These are phyloP conservation scores for Yamadazyma sp. DNA, from an alignment of 1,139 yeast genomes.

Conservation along the genomic window DNA sequence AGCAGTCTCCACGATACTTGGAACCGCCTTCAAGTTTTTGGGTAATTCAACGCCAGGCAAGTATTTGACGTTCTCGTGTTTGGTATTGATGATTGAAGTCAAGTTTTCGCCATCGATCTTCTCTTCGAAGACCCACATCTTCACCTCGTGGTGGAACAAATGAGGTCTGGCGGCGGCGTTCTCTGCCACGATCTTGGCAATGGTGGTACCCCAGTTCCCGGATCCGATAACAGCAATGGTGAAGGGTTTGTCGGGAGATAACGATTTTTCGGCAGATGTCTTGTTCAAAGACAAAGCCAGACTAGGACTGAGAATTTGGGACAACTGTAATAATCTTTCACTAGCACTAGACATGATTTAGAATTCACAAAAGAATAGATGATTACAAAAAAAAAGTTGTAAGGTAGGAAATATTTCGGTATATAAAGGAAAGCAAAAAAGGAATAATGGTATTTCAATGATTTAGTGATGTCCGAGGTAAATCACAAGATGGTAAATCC, in stretches of 20 bases:
- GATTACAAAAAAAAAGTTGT: not conserved
- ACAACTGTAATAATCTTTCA: conserved; percentile 40
- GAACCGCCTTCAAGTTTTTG: conserved; percentile 40
- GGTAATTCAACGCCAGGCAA: conserved; percentile 48
- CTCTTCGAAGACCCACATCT: conserved; percentile 53
- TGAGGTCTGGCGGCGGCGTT: conserved; percentile 42
- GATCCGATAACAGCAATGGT: conserved; percentile 46
- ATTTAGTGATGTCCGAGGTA: conserved; percentile 1
- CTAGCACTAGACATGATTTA: conserved; percentile 21
- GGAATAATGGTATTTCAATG: too few species aligned
- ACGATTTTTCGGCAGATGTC: conserved; percentile 17
- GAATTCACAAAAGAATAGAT: not conserved
- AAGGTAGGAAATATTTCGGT: not conserved
- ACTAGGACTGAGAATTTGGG: conserved; percentile 33
- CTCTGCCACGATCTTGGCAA: conserved; percentile 48
- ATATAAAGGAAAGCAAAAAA: not conserved
- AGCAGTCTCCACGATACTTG: conserved; percentile 39
- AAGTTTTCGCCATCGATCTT: conserved; percentile 42
- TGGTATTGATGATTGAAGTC: conserved; percentile 43
- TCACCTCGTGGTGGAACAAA: conserved; percentile 37
- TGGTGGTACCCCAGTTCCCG: conserved; percentile 53
- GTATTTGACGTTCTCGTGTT: conserved; percentile 48
- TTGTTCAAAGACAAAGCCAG: conserved; percentile 5
- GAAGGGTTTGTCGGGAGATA: conserved; percentile 34
- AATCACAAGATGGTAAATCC: not conserved